A percentile compares a stretch with the other conserved stretches of the same genome.
Evolutionary conservation across 768 basidiomycete species (phyloP).

Genomic region (Gautieria morchelliformis): DNA sequence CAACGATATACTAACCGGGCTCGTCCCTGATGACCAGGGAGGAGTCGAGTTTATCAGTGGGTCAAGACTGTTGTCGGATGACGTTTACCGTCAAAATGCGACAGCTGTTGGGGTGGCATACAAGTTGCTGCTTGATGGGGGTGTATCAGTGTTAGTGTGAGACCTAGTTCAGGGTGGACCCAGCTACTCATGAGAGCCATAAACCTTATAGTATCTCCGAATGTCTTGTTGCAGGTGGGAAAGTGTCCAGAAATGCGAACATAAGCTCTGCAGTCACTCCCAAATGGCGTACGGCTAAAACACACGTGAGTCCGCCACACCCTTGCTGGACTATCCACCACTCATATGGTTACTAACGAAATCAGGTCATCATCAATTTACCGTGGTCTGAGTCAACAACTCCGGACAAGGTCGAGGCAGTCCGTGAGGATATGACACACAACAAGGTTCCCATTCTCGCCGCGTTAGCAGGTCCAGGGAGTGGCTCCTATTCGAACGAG

Average conservation of each 20-base stretch:
- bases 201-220: neutral
- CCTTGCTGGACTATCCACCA: neutral
- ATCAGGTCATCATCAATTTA: neutral
- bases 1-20: neutral
- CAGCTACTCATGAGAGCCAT: too few relatives aligned
- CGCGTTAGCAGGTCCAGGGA: slow-evolving; percentile 1
- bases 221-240: slow-evolving; percentile 7
- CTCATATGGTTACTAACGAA: neutral
- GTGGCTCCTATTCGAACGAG: slow-evolving; percentile 27
- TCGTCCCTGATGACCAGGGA: neutral
- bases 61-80: neutral
- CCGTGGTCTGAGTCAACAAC: slow-evolving; percentile 1
- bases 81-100: slow-evolving; percentile 1
- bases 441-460: neutral
- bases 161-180: too few relatives aligned
- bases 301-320: slow-evolving; percentile 21
- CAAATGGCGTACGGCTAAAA: slow-evolving; percentile 29
- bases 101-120: neutral
- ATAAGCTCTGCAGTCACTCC: slow-evolving; percentile 25
- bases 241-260: slow-evolving; percentile 25
- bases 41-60: neutral
- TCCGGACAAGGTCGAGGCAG: slow-evolving; percentile 10
- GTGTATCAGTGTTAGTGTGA: neutral
- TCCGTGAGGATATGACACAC: neutral
- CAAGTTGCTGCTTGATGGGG: neutral